Base-by-base conservation (phyloP, 2,329 filamentous ascomycete genomes). In the Neonectria magnoliae region DNA sequence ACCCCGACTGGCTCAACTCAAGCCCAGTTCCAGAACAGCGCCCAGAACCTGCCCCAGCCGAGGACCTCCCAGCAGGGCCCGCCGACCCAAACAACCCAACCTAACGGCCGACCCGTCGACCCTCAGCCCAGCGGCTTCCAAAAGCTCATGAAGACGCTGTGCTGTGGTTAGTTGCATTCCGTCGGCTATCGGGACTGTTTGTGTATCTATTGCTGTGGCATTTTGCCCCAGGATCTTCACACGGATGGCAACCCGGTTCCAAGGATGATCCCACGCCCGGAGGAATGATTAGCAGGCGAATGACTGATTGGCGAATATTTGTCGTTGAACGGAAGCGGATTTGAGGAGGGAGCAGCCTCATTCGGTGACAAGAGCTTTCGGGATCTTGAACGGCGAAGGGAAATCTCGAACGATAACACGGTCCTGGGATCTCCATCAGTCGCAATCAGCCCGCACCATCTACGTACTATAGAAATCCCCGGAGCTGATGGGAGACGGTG, bases 11-110 rank as follows among this genome's bases (percentile, higher is more conserved):
- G 92, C 75, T 97, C 93, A 77, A 98, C 93, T 69, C 93, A 97
- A 81, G 95, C 95, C 71, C 95, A 98, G 79, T 98, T 97, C 86
- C 94, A 97, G 84, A 95, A 93, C 86, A 97, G 93, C 83, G 93
- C 92, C 76, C 93, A 93, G 79, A 96, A 97, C 80, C 87, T 97
- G 70, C 88, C 91, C 54, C 89, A 88, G 74, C 89, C 87, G 75
- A 84, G 86, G 69, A 86, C 87, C 76, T 87, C 86, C 66, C 84
- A 86, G 66, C 88, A 90, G 76, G 84, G 85, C 63, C 87, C 85
- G 64, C 84, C 89, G 82, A 86, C 83, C 51, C 77, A 77, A 57
- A 83, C 85, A 76, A 81, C 85, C 69, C 82, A 82, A 76, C 82
- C 81, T 78, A 87, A 81, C 76, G 85, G 84, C 71, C 85, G 86